A percentile compares a stretch with the other conserved stretches of the same genome.
Conservation (phyloP, 2,329 filamentous ascomycete species). For the Nemania sp. region DNA sequence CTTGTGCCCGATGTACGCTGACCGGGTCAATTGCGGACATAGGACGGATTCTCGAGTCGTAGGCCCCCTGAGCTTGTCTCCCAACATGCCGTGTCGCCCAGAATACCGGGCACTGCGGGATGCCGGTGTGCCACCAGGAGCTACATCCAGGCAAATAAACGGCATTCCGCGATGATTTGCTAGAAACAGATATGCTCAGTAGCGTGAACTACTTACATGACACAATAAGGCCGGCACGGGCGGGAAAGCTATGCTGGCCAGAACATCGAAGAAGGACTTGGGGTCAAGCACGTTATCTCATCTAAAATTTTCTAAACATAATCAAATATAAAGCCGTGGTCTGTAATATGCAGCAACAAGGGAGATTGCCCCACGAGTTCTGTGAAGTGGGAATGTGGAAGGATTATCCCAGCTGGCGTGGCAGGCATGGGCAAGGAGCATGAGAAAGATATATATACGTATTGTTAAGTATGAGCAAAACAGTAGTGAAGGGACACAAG, state of each 20-base stretch:
- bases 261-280: slow-evolving; percentile 19
- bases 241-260: slow-evolving; percentile 15
- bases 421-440: slow-evolving; percentile 23
- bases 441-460: slow-evolving; percentile 3
- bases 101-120: slow-evolving; percentile 43
- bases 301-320: slow-evolving; percentile 22
- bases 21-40: slow-evolving; percentile 28
- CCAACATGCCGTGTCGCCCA: slow-evolving; percentile 39
- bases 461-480: background rate
- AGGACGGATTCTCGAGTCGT: slow-evolving; percentile 46
- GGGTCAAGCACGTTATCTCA: slow-evolving; percentile 28
- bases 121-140: slow-evolving; percentile 39
- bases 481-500: background rate
- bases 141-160: slow-evolving; percentile 34
- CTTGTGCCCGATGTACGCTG: slow-evolving; percentile 15
- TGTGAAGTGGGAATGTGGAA: slow-evolving; percentile 32
- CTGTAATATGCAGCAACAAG: slow-evolving; percentile 14
- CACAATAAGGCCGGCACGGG: slow-evolving; percentile 26
- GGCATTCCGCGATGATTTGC: slow-evolving; percentile 33
- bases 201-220: slow-evolving; percentile 32
- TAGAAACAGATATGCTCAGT: slow-evolving; percentile 40
- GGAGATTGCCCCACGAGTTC: slow-evolving; percentile 40
- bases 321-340: slow-evolving; percentile 20
- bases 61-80: slow-evolving; percentile 37
- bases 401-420: slow-evolving; percentile 32